Evolutionary conservation across 805 yeast genomes (phyloP).

Genomic region (Suhomyces faveliae): DNA sequence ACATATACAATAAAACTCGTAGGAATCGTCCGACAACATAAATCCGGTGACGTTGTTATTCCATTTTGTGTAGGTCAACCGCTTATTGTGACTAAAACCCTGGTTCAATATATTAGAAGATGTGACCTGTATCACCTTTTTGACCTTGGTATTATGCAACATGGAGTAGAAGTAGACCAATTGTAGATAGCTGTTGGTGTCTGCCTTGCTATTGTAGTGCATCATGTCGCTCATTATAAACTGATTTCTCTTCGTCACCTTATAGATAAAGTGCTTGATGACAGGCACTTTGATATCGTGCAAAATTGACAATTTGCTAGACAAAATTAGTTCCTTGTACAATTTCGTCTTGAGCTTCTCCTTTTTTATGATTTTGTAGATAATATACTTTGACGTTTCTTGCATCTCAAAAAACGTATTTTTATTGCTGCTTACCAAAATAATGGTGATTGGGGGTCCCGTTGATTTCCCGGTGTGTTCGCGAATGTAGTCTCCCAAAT

Average conservation of each 20-base stretch:
- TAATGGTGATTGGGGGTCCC: conserved; percentile 33
- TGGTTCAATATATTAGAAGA: not conserved
- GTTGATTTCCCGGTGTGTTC: not conserved
- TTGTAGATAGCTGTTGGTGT: conserved; percentile 31
- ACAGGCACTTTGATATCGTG: conserved; percentile 30
- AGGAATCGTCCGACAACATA: conserved; percentile 32
- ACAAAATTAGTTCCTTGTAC: conserved; percentile 21
- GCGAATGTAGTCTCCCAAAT: conserved; percentile 18
- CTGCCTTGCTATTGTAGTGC: conserved; percentile 18
- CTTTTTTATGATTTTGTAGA: conserved; percentile 28
- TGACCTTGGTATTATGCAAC: conserved; percentile 26
- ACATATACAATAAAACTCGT: conserved; percentile 39
- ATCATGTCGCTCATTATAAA: conserved; percentile 46
- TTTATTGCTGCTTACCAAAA: conserved; percentile 65
- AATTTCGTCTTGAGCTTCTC: conserved; percentile 21
- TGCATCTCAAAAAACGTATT: conserved; percentile 78
- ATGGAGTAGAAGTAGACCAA: conserved; percentile 35
- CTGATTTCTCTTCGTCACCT: conserved; percentile 67
- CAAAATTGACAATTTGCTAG: conserved; percentile 18
- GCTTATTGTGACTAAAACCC: conserved; percentile 27
- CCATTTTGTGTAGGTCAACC: conserved; percentile 39
- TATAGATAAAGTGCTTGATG: conserved; percentile 79
- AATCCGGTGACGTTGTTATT: conserved; percentile 30
- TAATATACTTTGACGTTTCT: conserved; percentile 52
- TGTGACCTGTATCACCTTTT: conserved; percentile 21